Evolutionary conservation across 2,329 filamentous ascomycete species (phyloP).

Genomic region (Pyrenophora tritici-repentis): DNA sequence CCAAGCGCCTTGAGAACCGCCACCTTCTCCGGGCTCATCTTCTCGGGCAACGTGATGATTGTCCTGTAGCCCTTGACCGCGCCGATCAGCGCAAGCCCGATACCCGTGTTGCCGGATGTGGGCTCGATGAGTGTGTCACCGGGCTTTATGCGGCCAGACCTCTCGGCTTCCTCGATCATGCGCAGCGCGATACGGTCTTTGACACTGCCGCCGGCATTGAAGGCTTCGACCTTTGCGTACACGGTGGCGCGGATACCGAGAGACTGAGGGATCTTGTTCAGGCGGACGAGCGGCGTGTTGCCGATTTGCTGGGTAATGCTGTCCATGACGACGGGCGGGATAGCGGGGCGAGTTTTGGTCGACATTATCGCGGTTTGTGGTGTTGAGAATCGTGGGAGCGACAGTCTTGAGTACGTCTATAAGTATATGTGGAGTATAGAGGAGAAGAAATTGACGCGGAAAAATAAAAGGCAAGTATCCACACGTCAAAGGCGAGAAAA

Average conservation of each 20-base stretch:
- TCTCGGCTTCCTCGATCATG: constrained; percentile 97
- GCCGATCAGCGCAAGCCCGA: constrained; percentile 89
- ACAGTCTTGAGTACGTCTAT: not conserved
- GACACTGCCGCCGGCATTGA: constrained; percentile 91
- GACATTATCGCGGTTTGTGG: constrained; percentile 48
- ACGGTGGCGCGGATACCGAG: constrained; percentile 87
- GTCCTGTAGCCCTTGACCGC: constrained; percentile 98
- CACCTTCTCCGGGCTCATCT: constrained; percentile 99
- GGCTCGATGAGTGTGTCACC: constrained; percentile 97
- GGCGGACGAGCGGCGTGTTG: constrained; percentile 90
- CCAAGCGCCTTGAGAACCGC: constrained; percentile 90
- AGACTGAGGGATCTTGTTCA: constrained; percentile 91
- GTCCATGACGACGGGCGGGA: constrained; percentile 62
- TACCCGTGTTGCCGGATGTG: constrained; percentile 97
- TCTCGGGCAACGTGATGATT: constrained; percentile 97
- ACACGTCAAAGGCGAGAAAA: constrained; percentile 4
- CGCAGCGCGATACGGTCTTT: constrained; percentile 95
- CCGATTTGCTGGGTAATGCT: constrained; percentile 87
- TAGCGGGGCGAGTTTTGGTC: constrained; percentile 54
- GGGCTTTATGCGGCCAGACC: constrained; percentile 89
- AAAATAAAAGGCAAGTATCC: not conserved
- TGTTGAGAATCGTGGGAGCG: not conserved
- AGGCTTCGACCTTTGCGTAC: constrained; percentile 89
- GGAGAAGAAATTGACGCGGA: not conserved
- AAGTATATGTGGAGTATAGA: not conserved